Conservation (phyloP, 345 rosid species). For the Streptanthus diversifolius region DNA sequence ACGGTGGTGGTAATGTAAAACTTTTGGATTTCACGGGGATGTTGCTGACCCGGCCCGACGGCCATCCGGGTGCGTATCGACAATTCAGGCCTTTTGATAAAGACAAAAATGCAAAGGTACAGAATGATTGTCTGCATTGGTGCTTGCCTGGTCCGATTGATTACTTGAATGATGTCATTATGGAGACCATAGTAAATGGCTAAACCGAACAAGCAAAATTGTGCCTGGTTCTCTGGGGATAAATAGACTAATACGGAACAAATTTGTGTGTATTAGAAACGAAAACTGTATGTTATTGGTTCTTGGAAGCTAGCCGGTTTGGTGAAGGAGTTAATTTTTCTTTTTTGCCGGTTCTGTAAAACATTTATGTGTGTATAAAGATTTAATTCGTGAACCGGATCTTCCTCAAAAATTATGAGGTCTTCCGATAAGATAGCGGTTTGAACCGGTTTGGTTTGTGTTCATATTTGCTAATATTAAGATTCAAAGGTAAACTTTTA, state of each 20-base stretch:
- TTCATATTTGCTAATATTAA: not conserved
- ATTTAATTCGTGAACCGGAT: not conserved
- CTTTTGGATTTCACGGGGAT: conserved; percentile 76
- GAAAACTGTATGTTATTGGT: not conserved
- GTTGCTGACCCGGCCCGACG: conserved; percentile 68
- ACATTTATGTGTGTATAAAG: conserved; percentile 5
- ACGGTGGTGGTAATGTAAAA: conserved; percentile 45
- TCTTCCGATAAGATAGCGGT: not conserved
- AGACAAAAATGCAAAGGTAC: conserved; percentile 63
- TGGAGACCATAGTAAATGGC: conserved; percentile 62
- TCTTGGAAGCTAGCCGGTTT: conserved; percentile 7
- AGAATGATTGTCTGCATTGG: conserved; percentile 95
- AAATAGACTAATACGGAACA: not conserved
- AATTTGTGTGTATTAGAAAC: conserved; percentile 8
- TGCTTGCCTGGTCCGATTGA: conserved; percentile 97
- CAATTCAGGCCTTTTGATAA: conserved; percentile 60
- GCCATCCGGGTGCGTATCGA: conserved; percentile 91
- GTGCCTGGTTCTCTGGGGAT: conserved; percentile 6
- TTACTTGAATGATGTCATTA: conserved; percentile 76
- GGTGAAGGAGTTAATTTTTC: not conserved
- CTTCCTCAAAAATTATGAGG: not conserved
- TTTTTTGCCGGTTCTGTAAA: conserved; percentile 1
- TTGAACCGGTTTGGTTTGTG: not conserved
- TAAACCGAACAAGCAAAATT: conserved; percentile 13
- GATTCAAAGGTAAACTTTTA: no score